These are phyloP conservation scores for Xylariaceae sp. DNA, from an alignment of 2,329 filamentous ascomycete species.

Conservation along the genomic window DNA sequence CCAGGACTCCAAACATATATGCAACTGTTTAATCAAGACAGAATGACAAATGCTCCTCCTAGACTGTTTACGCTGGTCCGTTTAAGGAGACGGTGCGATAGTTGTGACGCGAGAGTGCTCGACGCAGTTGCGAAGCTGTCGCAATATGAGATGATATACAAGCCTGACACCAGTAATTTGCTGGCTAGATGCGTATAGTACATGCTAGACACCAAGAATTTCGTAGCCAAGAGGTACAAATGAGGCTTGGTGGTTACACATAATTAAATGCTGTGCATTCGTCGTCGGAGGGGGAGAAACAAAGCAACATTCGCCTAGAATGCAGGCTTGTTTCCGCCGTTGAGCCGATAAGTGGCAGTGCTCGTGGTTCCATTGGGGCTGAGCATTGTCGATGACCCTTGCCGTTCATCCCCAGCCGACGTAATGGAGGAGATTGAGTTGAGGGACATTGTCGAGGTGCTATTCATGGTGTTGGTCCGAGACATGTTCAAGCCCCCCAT, in stretches of 20 bases:
- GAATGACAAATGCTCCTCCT: background rate
- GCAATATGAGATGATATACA: conserved; percentile 5
- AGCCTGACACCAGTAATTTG: background rate
- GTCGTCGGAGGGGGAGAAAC: conserved; percentile 29
- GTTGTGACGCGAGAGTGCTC: background rate
- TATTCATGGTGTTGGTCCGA: conserved; percentile 54
- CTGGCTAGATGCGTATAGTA: conserved; percentile 1
- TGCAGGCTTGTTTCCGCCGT: conserved; percentile 41
- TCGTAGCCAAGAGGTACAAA: background rate
- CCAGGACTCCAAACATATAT: conserved; percentile 31
- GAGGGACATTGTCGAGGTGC: conserved; percentile 44
- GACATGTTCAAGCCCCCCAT: conserved; percentile 65
- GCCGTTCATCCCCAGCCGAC: conserved; percentile 40
- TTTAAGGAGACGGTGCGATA: background rate
- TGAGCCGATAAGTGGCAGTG: conserved; percentile 34
- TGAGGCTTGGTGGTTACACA: background rate
- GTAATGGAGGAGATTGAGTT: conserved; percentile 42
- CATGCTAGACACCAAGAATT: background rate
- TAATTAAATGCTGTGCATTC: conserved; percentile 29
- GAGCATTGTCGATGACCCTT: conserved; percentile 35
- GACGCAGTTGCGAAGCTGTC: conserved; percentile 1
- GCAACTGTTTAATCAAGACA: conserved; percentile 28
- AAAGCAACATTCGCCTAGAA: conserved; percentile 41
- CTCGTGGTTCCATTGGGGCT: conserved; percentile 38
- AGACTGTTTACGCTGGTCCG: background rate